Base-by-base conservation (phyloP, 2,329 filamentous ascomycete species). In the Metarhizium humberi region DNA sequence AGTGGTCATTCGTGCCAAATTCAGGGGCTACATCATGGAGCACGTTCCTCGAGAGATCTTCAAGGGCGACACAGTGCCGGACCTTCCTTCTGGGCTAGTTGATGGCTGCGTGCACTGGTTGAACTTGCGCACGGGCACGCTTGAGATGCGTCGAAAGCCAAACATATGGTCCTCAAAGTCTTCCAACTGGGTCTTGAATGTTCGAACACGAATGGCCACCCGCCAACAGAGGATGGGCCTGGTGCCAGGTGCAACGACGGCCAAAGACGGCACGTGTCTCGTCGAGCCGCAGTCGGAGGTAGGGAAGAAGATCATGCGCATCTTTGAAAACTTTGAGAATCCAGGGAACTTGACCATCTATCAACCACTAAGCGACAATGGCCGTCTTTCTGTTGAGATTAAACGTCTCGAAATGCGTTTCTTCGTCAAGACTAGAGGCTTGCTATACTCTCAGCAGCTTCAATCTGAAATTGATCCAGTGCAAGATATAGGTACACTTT, bases 41-140 rank as follows among this genome's bases (percentile, higher is more conserved):
- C 62, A 70, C 6, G 60, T 77, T 3, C 71, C 71, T 0, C 58
- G 64, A 1, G 29, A 62, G 0, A 25, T 66, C 0, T 75, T 77
- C 34, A 58, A 49, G 1, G 55, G 59, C 0, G 6, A 20, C 11
- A 4, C 13, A 0, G 57, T 20, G 3, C 74, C 68, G 40, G 81
- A 84, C 58, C 65, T 86, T 0, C 85, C 84, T 0, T 59, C 59
- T 0, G 63, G 71, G 0, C 68, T 88, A 0, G 58, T 84, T 0
- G 64, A 78, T 0, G 67, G 75, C 6, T 85, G 79, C 51, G 70
- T 78, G 0, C 84, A 88, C 58, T 87, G 83, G 82, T 67, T 86
- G 4, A 70, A 86, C 46, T 13, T 84, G 0, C 50, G 32, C 0
- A 64, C 58, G 0, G 57, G 63, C 0, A 50, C 59, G 0, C 51